These are phyloP conservation scores for Pseudoperonospora humuli DNA, from an alignment of 352 stramenopile genomes.

Conservation along the genomic window DNA sequence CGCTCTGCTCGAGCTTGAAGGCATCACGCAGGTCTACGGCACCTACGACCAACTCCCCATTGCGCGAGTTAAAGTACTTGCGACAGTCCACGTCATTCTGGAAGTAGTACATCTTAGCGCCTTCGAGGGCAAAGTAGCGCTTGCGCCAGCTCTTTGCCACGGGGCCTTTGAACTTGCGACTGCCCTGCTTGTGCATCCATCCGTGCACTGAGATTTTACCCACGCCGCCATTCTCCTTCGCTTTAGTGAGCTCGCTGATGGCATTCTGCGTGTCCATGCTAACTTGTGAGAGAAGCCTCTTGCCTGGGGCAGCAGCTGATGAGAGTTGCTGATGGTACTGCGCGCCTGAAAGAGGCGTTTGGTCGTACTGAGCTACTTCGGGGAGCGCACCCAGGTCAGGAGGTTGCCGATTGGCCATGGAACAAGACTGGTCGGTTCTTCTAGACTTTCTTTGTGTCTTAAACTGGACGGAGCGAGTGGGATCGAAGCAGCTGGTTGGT, in stretches of 20 bases:
- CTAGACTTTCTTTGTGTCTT: too few species aligned
- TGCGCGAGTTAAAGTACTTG: conserved; percentile 82
- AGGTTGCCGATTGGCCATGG: too few species aligned
- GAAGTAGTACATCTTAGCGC: conserved; percentile 84
- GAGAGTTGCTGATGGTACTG: conserved; percentile 27
- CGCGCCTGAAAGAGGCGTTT: conserved; percentile 21
- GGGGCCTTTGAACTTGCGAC: conserved; percentile 71
- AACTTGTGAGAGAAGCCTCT: conserved; percentile 22
- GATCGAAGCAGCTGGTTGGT: too few species aligned
- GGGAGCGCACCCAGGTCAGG: conserved; percentile 17
- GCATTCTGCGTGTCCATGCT: conserved; percentile 44
- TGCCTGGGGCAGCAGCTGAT: conserved; percentile 15
- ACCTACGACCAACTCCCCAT: conserved; percentile 63
- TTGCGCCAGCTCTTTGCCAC: conserved; percentile 77
- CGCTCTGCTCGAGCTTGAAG: conserved; percentile 74
- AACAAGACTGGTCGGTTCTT: too few species aligned
- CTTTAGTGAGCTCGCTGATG: conserved; percentile 65
- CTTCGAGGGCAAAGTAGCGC: conserved; percentile 78
- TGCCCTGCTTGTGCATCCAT: conserved; percentile 83
- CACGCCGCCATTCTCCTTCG: conserved; percentile 30
- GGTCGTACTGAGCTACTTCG: conserved; percentile 28
- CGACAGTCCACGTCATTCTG: conserved; percentile 75
- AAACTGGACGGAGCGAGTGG: too few species aligned
- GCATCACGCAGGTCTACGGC: conserved; percentile 68
- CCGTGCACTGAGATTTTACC: conserved; percentile 69